Base-by-base conservation (phyloP, 164 flowering plant species). In the Umbellularia californica region DNA sequence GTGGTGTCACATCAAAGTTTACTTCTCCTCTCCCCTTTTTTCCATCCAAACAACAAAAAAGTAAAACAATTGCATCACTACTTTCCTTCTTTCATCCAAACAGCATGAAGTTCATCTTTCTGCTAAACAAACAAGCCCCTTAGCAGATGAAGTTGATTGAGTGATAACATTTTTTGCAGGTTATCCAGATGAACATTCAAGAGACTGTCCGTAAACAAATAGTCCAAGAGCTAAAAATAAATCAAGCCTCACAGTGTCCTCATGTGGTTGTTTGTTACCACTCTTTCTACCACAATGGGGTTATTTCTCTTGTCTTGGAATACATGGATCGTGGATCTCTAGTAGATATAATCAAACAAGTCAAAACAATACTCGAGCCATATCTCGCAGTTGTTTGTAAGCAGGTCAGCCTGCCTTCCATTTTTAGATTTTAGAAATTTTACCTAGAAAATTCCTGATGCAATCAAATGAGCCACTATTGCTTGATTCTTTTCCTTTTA, bases 261-360 rank as follows among this genome's bases (percentile, higher is more conserved):
- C 87, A 91, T 71, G 83, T 96, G 60, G 99, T 94, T 2, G 87
- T 90, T 76, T 96, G 97, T 82, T 86, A 96, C 82, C 92, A 96
- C 75, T 92, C 99, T 6, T 94, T 92, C 85, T 96, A 94, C 80
- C 94, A 94, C 81, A 96, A 96, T 83, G 98, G 99, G 27, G 95
- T 84, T n/a, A 87, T 96, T 70, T 94, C 94, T 68, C 90, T 96
- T 75, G 93, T 94, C n/a, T 72, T 96, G 51, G 99, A 96, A 74
- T 96, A 96, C 82, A 96, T 96, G 99, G 99, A 94, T 51, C 90
- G 99, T 71, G 98, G 99, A 50, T 96, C 99, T 77, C 86, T 96
- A 30, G 90, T 82, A 71, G 98, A 94, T 82, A 81, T 96, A 15
- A 81, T 94, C 75, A 87, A 83, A 81, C 97, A 96, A 90, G 89